Conservation (phyloP, 306 rosid species). For the Glycine tomentella region DNA sequence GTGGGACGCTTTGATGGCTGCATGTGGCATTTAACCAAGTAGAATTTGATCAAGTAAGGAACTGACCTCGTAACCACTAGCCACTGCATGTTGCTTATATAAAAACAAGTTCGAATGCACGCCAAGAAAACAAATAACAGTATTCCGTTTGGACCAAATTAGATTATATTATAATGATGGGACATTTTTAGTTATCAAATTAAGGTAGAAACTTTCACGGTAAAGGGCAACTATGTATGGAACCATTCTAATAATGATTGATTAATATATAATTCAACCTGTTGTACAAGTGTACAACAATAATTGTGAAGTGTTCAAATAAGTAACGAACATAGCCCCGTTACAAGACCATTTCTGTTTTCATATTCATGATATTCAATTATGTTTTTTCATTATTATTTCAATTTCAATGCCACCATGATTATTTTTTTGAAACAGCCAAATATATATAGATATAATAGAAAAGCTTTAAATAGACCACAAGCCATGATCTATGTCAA, state of each 20-base stretch:
- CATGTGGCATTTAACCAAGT: slow-evolving; percentile 7
- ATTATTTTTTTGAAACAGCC: no score
- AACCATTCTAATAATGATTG: neutral
- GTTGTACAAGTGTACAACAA: neutral
- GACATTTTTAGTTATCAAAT: neutral
- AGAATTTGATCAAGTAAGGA: neutral
- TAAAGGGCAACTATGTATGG: neutral
- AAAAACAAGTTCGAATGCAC: neutral
- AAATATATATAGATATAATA: no score
- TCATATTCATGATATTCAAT: neutral
- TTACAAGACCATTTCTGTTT: neutral
- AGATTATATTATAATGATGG: neutral
- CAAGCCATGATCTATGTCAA: no score
- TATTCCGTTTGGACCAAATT: neutral
- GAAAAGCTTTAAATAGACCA: no score
- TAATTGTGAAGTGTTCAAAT: slow-evolving; percentile 1
- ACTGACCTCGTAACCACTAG: neutral
- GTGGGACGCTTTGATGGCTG: neutral
- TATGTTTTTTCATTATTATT: neutral
- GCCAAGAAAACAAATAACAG: neutral
- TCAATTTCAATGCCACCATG: neutral
- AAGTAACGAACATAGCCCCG: neutral
- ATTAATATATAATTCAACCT: neutral
- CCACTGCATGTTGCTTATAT: neutral
- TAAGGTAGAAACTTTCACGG: neutral